Base-by-base conservation (phyloP, 176 grass and related monocot genomes). In the Microstegium vimineum region DNA sequence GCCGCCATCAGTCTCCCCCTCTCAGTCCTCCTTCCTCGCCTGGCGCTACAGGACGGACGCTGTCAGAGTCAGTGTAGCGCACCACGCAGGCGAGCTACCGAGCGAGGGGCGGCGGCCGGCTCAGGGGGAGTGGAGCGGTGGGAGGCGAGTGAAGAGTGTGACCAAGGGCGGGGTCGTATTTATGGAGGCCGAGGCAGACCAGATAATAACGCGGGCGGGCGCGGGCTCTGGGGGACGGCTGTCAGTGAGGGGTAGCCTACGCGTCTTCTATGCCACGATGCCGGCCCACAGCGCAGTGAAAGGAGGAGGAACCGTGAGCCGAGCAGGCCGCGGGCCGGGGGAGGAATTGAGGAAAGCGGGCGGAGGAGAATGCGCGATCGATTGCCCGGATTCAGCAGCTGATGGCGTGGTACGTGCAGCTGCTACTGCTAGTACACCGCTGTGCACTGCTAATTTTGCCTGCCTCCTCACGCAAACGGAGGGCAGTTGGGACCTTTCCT, bases 151-250 rank as follows among this genome's bases (percentile, higher is more conserved):
- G 45, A 49, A 2, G n/a, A n/a, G n/a, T n/a, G n/a, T 7, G 76
- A 70, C 15, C 4, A 18, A 14, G 37, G 41, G 32, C 3, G 22
- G 52, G 52, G 56, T 11, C 56, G 67, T 90, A 90, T 87, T 90
- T 90, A 90, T 80, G 68, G 80, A 67, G 88, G 73, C 35, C 20
- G 78, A 20, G 64, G 27, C 43, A 25, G 66, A 45, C 78, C 66
- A 60, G 82, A 82, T 82, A 81, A 86, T 86, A 83, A n/a, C n/a
- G n/a, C n/a, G n/a, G n/a, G n/a, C n/a, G 43, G 36, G 71, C 76
- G 46, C 10, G 20, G 36, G 14, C 6, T 46, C 4, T 46, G 38
- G 38, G 38, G 33, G 33, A 4, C 33, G 33, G 4, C 33, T 33
- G 33, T 4, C 3, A 33, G 3, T 33, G n/a, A n/a, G n/a, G 4